A percentile compares a stretch with the other conserved stretches of the same genome.
Evolutionary conservation across 2,329 filamentous ascomycete genomes (phyloP).

Genomic region (Fusarium xyrophilum): DNA sequence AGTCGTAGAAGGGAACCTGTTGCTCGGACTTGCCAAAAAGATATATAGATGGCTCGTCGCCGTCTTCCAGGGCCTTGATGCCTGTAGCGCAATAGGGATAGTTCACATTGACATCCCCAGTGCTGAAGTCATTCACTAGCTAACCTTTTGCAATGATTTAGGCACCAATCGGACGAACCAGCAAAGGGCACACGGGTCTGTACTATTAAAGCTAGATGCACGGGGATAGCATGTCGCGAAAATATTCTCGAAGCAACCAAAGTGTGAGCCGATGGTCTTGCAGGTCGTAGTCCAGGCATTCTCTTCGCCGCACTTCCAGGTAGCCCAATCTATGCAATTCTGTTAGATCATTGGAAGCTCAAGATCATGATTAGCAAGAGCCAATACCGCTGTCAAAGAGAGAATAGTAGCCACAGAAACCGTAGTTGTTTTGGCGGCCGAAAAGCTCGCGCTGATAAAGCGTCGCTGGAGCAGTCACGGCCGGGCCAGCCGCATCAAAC

Average conservation of each 20-base stretch:
- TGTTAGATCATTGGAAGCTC: neutral
- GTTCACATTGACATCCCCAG: fast-evolving
- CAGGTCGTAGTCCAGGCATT: neutral
- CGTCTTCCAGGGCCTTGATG: neutral
- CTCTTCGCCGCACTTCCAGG: neutral
- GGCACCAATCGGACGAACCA: neutral
- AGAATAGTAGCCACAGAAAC: neutral
- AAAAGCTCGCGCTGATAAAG: neutral
- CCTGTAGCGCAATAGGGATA: neutral
- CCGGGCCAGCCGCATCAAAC: neutral
- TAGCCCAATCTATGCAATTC: neutral
- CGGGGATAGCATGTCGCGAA: neutral
- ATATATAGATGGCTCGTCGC: neutral
- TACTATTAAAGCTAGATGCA: neutral
- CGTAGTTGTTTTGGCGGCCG: neutral
- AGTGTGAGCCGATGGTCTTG: neutral
- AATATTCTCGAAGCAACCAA: neutral
- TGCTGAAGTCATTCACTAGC: neutral
- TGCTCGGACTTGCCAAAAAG: neutral
- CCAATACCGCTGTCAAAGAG: neutral
- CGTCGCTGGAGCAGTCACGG: neutral
- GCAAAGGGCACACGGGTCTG: neutral
- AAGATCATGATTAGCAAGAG: fast-evolving
- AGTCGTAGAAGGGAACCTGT: neutral
- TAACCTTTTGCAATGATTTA: fast-evolving